phyloP scores from a whole-genome alignment of 352 stramenopile genomes.

The Phytophthora colocasiae region DNA sequence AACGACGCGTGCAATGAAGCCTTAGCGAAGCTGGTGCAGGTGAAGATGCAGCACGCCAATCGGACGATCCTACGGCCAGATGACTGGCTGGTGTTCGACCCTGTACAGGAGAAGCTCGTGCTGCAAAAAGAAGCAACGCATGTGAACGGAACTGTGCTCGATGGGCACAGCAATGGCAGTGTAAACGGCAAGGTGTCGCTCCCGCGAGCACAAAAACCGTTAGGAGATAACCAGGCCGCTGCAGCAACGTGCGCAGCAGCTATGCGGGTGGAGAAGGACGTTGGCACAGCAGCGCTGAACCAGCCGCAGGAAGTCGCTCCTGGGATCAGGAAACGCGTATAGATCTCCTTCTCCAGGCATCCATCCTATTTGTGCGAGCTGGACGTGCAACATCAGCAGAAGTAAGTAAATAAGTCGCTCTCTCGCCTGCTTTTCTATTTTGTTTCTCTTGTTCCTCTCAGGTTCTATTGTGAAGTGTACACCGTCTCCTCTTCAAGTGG shows the following conservation, averaged over 20 bases:
- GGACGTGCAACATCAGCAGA: conserved; percentile 22
- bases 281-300: conserved; percentile 7
- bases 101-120: conserved; percentile 62
- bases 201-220: conserved; percentile 26
- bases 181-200: conserved; percentile 26
- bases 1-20: conserved; percentile 47
- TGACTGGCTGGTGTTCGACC: conserved; percentile 83
- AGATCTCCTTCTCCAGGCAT: conserved; percentile 5
- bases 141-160: conserved; percentile 17
- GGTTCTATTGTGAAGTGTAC: conserved; percentile 41
- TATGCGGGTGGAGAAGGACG: conserved; percentile 2
- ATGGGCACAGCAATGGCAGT: conserved; percentile 20
- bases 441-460: conserved; percentile 2
- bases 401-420: conserved; percentile 46
- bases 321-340: conserved; percentile 24
- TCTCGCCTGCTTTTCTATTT: conserved; percentile 26
- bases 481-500: conserved; percentile 57
- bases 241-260: conserved; percentile 4
- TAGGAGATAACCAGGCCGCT: conserved; percentile 30
- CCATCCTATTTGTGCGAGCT: conserved; percentile 9
- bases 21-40: conserved; percentile 64
- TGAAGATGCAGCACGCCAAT: conserved; percentile 67
- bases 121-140: conserved; percentile 49
- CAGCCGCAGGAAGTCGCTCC: conserved; percentile 7
- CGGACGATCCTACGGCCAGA: conserved; percentile 61